A percentile compares a stretch with the other conserved stretches of the same genome.
Conservation (phyloP, 495 filamentous ascomycete species). For the Penicillium argentinense region DNA sequence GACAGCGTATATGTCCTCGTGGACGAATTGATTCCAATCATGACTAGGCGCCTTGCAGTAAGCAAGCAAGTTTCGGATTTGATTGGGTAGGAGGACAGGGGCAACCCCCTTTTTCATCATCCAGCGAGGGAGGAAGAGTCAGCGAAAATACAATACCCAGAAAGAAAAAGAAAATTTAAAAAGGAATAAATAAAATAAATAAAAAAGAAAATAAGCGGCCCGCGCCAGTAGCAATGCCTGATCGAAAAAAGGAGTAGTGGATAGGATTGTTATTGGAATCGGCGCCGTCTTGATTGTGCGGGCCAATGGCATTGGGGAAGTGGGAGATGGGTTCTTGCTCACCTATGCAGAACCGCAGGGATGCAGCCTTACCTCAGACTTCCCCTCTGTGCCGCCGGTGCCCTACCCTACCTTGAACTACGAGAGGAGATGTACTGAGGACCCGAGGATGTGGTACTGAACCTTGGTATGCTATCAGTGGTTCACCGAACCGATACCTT, state of each 20-base stretch:
- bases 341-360: conserved; percentile 17
- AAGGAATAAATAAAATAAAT: neutral
- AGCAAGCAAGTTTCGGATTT: conserved; percentile 6
- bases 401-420: no score
- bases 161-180: neutral
- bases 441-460: no score
- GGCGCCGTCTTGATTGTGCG: conserved; percentile 13
- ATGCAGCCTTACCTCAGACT: conserved; percentile 13
- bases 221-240: neutral
- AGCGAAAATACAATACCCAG: neutral
- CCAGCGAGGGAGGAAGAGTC: neutral
- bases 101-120: conserved; percentile 16
- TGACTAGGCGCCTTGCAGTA: conserved; percentile 30
- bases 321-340: conserved; percentile 18
- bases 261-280: conserved; percentile 23
- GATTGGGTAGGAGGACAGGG: conserved; percentile 16
- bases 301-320: conserved; percentile 14
- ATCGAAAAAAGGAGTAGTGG: conserved; percentile 13
- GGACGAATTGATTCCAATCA: conserved; percentile 28
- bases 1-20: conserved; percentile 20
- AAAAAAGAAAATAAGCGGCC: neutral
- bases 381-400: no score
- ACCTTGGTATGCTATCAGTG: no score
- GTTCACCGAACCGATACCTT: no score
- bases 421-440: no score